Evolutionary conservation across 2,329 filamentous ascomycete genomes (phyloP), one percentile per base, ranked within the genome.

Genomic region (Pseudodiploospora longispora): DNA sequence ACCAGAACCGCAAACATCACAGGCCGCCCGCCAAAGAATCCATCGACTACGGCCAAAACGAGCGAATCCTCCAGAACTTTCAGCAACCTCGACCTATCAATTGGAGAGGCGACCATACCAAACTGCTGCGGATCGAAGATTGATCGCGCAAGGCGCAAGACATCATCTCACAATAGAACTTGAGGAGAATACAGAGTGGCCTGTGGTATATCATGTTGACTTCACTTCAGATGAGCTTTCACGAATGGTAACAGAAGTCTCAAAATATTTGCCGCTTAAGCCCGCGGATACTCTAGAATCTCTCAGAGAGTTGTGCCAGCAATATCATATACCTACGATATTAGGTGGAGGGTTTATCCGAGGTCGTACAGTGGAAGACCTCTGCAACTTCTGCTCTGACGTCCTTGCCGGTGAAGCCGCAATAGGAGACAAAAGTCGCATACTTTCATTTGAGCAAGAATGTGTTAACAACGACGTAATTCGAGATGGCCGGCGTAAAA

Each of bases 131-230:
- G 53, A 59, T 34, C 59, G 61, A 10, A 48, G 56, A n/a, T 47
- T 51, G 0, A 61, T 65, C 35, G 49, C 50, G 7, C 50, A 45
- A 10, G 59, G 62, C 3, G 38, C 52, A 9, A 34, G 32, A 34
- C 8, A 34, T 12, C 32, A 12, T 34, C 9, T 34, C 9, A 9
- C 12, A 9, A 9, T 34, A 34, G 27, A 6, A 28, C 7, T 10
- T 19, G 19, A 19, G 37, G 12, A 6, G 6, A 19, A 12, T 12
- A 27, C 34, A 7, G 36, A 43, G 6, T 39, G 52, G 6, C 52
- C 51, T 10, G 40, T 36, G 3, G 51, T 61, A 0, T 62, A 71
- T 12, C 73, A 76, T 47, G 68, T 72, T 6, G 73, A 75, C 51
- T 74, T 76, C 36, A 59, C 60, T 0, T 36, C 47, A 0, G 56